phyloP scores from a whole-genome alignment of 495 filamentous ascomycete species.

The Neurospora sp. region DNA sequence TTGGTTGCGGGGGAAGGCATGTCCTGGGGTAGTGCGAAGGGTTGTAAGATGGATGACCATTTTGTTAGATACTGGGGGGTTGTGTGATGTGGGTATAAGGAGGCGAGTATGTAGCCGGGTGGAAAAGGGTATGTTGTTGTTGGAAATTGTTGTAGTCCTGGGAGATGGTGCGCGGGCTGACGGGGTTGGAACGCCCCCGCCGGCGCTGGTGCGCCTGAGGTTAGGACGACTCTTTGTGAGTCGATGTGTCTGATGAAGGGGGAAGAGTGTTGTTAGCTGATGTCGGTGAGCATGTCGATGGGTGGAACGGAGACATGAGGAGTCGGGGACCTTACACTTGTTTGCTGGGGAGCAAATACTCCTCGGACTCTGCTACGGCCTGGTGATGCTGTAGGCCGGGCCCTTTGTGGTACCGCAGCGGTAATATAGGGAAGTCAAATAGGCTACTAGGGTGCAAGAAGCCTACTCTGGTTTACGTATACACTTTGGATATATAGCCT shows the following conservation, averaged over 20 bases:
- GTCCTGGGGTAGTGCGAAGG: background rate
- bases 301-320: background rate
- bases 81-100: background rate
- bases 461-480: too few species aligned
- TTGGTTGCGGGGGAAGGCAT: background rate
- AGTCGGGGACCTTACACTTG: background rate
- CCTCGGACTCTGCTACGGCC: background rate
- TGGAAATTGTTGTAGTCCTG: background rate
- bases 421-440: too few species aligned
- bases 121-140: background rate
- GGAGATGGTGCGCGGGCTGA: background rate
- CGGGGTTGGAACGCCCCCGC: background rate
- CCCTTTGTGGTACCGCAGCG: background rate
- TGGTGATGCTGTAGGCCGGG: background rate
- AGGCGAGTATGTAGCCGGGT: too few species aligned
- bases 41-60: background rate
- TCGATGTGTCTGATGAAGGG: background rate
- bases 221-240: background rate
- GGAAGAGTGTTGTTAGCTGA: background rate
- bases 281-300: background rate
- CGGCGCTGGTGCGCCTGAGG: background rate
- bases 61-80: background rate
- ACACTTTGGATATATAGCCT: too few species aligned
- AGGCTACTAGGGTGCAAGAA: too few species aligned
- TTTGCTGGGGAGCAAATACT: background rate